Percentiles rank a stretch among this genome's conserved stretches.
Conservation (phyloP, 2,329 filamentous ascomycete genomes). For the Orbilia javanica region DNA sequence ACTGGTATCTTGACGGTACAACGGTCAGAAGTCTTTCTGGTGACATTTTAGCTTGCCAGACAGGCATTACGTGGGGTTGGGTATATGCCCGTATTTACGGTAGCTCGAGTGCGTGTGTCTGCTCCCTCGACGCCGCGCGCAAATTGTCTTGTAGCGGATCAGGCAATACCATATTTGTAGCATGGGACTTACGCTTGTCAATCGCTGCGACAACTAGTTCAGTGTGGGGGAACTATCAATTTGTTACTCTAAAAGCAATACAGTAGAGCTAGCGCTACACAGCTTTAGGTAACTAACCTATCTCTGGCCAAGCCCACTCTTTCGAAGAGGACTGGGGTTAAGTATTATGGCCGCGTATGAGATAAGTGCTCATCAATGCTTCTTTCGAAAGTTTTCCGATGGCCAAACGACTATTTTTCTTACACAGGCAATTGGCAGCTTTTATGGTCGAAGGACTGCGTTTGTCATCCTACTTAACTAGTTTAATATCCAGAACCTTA, state of each 20-base stretch:
- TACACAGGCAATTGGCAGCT: too few relatives aligned
- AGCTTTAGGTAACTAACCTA: too few relatives aligned
- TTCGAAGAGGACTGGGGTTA: too few relatives aligned
- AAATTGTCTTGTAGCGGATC: background rate
- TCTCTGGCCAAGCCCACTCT: too few relatives aligned
- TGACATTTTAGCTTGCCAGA: background rate
- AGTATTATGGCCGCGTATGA: too few relatives aligned
- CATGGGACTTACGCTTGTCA: slow-evolving; percentile 32
- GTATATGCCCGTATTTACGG: background rate
- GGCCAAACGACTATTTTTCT: too few relatives aligned
- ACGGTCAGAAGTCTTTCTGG: background rate
- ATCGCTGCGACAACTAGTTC: background rate
- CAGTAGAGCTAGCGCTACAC: too few relatives aligned
- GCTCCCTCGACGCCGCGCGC: background rate
- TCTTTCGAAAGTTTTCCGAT: too few relatives aligned
- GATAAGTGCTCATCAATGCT: too few relatives aligned
- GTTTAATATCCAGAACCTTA: too few relatives aligned
- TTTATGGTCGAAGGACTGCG: too few relatives aligned
- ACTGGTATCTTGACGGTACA: slow-evolving; percentile 28
- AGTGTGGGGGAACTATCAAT: slow-evolving; percentile 5
- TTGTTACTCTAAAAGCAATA: slow-evolving; percentile 14
- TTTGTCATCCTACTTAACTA: too few relatives aligned
- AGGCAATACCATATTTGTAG: slow-evolving; percentile 6
- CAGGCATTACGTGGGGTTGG: slow-evolving; percentile 5
- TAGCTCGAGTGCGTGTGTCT: background rate